These are phyloP conservation scores for Neopestalotiopsis clavispora DNA, from an alignment of 2,329 filamentous ascomycete species.

Conservation along the genomic window DNA sequence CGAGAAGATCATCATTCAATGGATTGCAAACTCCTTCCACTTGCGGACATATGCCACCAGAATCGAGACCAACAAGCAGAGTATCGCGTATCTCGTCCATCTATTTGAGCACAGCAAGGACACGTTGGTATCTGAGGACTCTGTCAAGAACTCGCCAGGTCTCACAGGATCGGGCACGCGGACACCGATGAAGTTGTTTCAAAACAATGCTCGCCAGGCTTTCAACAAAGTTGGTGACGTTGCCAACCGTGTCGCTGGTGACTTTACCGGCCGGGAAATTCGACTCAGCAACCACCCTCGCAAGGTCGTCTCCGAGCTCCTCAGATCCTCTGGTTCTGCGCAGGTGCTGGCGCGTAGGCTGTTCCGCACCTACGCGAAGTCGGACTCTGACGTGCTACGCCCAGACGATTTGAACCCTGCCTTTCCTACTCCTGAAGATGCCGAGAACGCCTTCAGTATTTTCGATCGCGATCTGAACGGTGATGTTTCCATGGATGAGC, in stretches of 20 bases:
- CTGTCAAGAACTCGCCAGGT: constrained; percentile 50
- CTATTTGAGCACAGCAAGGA: constrained; percentile 74
- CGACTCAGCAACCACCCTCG: constrained; percentile 75
- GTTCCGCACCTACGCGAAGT: constrained; percentile 82
- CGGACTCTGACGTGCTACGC: constrained; percentile 76
- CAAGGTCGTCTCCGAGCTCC: constrained; percentile 80
- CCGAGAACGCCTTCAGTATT: constrained; percentile 85
- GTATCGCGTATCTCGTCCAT: constrained; percentile 58
- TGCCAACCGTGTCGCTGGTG: constrained; percentile 68
- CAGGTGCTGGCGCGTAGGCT: constrained; percentile 87
- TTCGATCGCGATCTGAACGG: constrained; percentile 98
- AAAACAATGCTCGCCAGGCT: constrained; percentile 76
- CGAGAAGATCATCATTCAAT: constrained; percentile 93
- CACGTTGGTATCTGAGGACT: constrained; percentile 61
- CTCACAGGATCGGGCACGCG: constrained; percentile 62
- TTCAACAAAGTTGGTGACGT: constrained; percentile 70
- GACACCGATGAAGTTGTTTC: constrained; percentile 76
- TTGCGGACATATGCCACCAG: constrained; percentile 86
- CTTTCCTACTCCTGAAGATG: constrained; percentile 84
- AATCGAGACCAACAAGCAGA: constrained; percentile 91
- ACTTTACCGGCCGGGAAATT: constrained; percentile 81
- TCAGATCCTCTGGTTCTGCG: constrained; percentile 73
- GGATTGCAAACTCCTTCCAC: constrained; percentile 94
- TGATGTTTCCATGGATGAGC: constrained; percentile 93
- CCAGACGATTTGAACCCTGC: constrained; percentile 79